Percentiles rank a stretch among this genome's conserved stretches.
Conservation (phyloP, 352 stramenopile species). For the Phytophthora capsici region DNA sequence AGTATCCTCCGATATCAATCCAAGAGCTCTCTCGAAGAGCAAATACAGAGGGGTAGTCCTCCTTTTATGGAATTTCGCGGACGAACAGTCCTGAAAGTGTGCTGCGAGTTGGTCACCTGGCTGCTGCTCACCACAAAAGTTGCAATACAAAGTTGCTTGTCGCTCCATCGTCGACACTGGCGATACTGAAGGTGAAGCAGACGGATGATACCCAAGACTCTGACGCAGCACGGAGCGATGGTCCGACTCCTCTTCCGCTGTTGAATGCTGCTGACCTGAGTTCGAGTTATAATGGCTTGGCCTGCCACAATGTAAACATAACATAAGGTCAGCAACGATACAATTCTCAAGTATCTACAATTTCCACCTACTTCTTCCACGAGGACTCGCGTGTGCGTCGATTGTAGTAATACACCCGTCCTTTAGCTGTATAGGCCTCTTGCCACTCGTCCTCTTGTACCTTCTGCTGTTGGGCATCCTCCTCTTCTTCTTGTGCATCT, state of each 20-base stretch:
- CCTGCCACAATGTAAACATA: conserved; percentile 11
- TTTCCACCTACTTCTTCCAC: conserved; percentile 70
- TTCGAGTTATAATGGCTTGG: conserved; percentile 37
- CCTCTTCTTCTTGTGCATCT: background rate
- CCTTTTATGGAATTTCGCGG: conserved; percentile 59
- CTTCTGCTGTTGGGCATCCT: conserved; percentile 21
- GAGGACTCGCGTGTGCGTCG: conserved; percentile 83
- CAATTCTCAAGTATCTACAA: background rate
- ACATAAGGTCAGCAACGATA: conserved; percentile 14
- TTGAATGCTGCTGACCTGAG: conserved; percentile 14
- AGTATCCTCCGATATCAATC: conserved; percentile 67
- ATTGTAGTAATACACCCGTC: conserved; percentile 91
- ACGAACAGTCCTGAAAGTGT: conserved; percentile 63
- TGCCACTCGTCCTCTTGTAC: conserved; percentile 70
- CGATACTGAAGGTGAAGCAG: conserved; percentile 14
- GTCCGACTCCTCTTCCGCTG: conserved; percentile 17
- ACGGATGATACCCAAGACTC: conserved; percentile 41
- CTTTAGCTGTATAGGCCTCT: conserved; percentile 85
- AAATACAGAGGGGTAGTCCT: conserved; percentile 60
- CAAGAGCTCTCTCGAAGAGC: conserved; percentile 71
- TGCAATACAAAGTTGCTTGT: conserved; percentile 69
- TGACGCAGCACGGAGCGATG: conserved; percentile 34
- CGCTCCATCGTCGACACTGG: conserved; percentile 33
- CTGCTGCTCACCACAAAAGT: conserved; percentile 69
- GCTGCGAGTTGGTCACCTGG: conserved; percentile 35